These are phyloP conservation scores for Rhizopus arrhizus DNA, from an alignment of 371 early-diverging fungal genomes.

Conservation along the genomic window DNA sequence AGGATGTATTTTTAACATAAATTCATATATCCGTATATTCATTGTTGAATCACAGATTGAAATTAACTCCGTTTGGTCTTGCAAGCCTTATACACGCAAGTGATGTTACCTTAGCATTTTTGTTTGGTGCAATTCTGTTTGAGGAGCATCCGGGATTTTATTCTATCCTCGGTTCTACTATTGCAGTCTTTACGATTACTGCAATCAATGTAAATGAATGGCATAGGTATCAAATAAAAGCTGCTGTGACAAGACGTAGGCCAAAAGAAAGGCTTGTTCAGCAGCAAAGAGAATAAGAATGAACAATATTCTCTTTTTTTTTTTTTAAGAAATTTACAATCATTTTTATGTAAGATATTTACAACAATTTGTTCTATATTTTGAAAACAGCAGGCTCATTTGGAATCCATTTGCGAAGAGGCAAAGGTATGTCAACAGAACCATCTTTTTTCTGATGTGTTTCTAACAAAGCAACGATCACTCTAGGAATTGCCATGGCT, in stretches of 20 bases:
- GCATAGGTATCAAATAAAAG: constrained; percentile 25
- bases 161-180: constrained; percentile 57
- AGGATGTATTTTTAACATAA: constrained; percentile 6
- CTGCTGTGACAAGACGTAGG: constrained; percentile 16
- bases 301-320: neutral
- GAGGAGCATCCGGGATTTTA: constrained; percentile 61
- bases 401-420: constrained; percentile 73
- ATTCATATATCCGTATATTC: constrained; percentile 7
- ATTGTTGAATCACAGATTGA: constrained; percentile 40
- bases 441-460: constrained; percentile 78
- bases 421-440: constrained; percentile 69
- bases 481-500: constrained; percentile 90
- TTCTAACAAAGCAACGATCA: constrained; percentile 87
- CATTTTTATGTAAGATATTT: constrained; percentile 12
- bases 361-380: constrained; percentile 1
- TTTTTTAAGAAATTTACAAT: neutral
- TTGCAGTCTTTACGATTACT: constrained; percentile 66
- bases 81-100: constrained; percentile 69
- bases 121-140: constrained; percentile 70
- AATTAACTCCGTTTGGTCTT: constrained; percentile 70
- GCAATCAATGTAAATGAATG: constrained; percentile 63
- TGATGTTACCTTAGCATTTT: constrained; percentile 78
- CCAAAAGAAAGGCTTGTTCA: constrained; percentile 2
- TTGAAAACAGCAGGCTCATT: constrained; percentile 42
- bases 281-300: neutral